Evolutionary conservation across 805 yeast species (phyloP).

Genomic region (Kuraishia hungarica): DNA sequence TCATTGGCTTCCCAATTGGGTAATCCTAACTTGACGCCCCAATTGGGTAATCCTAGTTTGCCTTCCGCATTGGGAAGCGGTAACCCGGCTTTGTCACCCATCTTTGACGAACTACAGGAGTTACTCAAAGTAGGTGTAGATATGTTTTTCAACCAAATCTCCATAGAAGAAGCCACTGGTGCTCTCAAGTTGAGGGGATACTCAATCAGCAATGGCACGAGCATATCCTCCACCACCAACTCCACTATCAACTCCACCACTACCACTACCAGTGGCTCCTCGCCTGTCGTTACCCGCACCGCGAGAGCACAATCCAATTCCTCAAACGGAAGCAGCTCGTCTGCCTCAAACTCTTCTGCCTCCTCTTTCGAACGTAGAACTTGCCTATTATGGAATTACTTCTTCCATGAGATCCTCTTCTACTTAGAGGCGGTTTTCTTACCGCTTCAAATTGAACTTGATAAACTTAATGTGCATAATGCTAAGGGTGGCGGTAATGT

Average conservation of each 20-base stretch:
- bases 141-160: slow-evolving; percentile 13
- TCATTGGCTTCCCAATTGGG: neutral
- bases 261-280: too few species aligned
- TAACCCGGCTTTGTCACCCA: slow-evolving; percentile 5
- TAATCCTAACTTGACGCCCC: too few species aligned
- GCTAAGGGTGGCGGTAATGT: neutral
- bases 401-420: slow-evolving; percentile 45
- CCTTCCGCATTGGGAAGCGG: neutral
- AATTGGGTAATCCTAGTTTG: neutral
- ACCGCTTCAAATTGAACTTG: slow-evolving; percentile 46
- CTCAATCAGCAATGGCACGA: neutral
- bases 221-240: too few species aligned
- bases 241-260: too few species aligned
- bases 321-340: neutral
- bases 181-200: slow-evolving; percentile 23
- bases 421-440: slow-evolving; percentile 52
- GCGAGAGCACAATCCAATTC: neutral
- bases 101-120: slow-evolving; percentile 37
- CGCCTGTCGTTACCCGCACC: neutral
- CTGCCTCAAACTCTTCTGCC: neutral
- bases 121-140: slow-evolving; percentile 34
- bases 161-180: slow-evolving; percentile 18
- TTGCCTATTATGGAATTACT: slow-evolving; percentile 47
- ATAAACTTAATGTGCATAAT: slow-evolving; percentile 27
- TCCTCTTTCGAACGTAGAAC: slow-evolving; percentile 21